Conservation (phyloP, 306 rosid species). For the Heteromeles arbutifolia region DNA sequence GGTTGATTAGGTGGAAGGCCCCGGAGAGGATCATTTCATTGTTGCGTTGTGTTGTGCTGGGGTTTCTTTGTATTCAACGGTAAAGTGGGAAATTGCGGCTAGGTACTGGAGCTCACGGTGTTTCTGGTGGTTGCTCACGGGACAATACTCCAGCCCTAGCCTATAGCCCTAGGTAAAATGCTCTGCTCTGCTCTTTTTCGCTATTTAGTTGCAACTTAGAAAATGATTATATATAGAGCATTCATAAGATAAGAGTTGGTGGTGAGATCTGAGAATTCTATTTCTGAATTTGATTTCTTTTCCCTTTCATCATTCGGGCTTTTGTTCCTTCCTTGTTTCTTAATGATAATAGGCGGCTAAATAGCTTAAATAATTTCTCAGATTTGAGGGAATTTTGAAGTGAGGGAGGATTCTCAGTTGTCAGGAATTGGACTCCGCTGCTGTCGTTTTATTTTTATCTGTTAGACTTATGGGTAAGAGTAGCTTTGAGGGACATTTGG, state of each 20-base stretch:
- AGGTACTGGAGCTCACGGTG: slow-evolving; percentile 1
- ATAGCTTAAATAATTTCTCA: background rate
- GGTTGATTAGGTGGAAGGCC: too few relatives aligned
- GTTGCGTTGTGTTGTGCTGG: background rate
- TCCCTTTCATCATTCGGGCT: background rate
- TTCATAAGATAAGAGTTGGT: background rate
- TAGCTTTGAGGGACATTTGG: slow-evolving; percentile 29
- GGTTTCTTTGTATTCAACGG: background rate
- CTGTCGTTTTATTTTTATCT: background rate
- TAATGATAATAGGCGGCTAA: background rate
- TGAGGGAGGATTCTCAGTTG: background rate
- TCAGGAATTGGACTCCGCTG: slow-evolving; percentile 22
- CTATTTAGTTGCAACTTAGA: background rate
- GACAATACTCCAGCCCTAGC: background rate
- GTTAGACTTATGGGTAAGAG: slow-evolving; percentile 38
- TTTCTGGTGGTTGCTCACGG: background rate
- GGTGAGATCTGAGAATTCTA: slow-evolving; percentile 2
- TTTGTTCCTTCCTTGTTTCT: background rate
- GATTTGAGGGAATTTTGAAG: background rate
- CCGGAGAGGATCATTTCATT: too few relatives aligned
- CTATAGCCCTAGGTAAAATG: background rate
- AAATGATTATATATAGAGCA: background rate
- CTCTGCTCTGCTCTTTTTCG: background rate
- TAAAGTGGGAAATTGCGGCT: background rate
- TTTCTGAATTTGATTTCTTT: background rate